phyloP scores from a whole-genome alignment of 2,329 filamentous ascomycete genomes.

The Colletotrichum higginsianum region DNA sequence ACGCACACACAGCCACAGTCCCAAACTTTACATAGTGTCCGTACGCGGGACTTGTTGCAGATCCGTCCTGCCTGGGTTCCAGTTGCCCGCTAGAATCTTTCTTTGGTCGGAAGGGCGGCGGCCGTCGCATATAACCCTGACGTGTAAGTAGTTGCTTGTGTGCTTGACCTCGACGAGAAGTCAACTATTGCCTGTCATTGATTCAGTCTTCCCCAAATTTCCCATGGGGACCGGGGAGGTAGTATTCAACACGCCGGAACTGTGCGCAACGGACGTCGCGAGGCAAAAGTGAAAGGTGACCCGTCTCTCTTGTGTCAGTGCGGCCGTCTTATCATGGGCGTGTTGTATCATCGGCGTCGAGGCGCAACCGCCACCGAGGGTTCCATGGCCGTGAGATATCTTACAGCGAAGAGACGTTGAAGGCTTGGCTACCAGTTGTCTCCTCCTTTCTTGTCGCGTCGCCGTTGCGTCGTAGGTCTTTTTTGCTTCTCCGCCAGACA shows the following conservation, averaged over 20 bases:
- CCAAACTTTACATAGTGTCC: neutral
- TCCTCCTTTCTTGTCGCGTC: neutral
- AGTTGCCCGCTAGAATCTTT: constrained; percentile 32
- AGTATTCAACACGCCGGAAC: no score
- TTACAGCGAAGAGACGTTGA: neutral
- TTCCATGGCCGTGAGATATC: neutral
- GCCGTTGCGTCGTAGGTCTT: neutral
- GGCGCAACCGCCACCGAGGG: neutral
- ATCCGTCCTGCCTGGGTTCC: constrained; percentile 39
- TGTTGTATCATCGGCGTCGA: constrained; percentile 6
- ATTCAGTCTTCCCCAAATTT: no score
- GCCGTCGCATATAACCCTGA: constrained; percentile 1
- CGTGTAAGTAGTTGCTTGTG: neutral
- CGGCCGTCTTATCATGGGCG: neutral
- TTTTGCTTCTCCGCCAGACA: neutral
- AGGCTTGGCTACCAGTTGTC: constrained; percentile 3
- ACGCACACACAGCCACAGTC: no score
- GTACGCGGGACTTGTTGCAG: constrained; percentile 37
- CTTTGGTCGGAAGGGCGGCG: constrained; percentile 13
- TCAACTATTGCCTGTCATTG: no score
- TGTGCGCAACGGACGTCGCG: no score
- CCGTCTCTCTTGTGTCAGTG: constrained; percentile 20
- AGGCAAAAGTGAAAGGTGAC: no score
- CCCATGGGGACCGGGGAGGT: no score
- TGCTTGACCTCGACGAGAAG: no score